Base-by-base conservation (phyloP, 108 stramenopile species). In the Cyclotella baltica region DNA sequence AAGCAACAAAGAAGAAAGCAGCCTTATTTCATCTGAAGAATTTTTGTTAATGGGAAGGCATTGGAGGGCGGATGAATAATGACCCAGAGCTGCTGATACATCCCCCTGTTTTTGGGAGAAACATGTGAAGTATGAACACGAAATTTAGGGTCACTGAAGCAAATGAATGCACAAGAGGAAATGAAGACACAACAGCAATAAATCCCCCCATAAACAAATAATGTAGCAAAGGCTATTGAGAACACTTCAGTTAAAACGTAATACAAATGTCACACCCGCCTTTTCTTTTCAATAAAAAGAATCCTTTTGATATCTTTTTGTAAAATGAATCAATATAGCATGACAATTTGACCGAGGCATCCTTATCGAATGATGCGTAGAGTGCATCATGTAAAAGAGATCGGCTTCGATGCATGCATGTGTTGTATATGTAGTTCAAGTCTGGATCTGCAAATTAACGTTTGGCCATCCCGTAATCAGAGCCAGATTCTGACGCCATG, bases 1-100 rank as follows among this genome's bases (percentile, higher is more conserved):
- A 8, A 88, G 62, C 23, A 95, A 43, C 4, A 90, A 82, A 18
- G 86, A 69, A 59, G 86, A 72, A 35, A 58, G 50, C 22, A 22
- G 4, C 1, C 22, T 43, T n/a, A 9, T 23, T 4, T 64, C 63
- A 8, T 64, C 43, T 48, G 19, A 28, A 47, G 8, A 72, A 37
- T 61, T 5, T 28, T 28, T 19, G 2, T 57, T 64, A 25, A 62
- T 58, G n/a, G 80, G 48, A 64, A 66, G 88, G 81, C 35, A 78
- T 62, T 77, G 29, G 15, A 62, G 62, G 27, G 53, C 34, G 8
- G 31, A 28, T 25, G 67, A 31, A 33, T 64, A 64, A 38, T 27
- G 25, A 20, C 46, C 38, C 20, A 64, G 1, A 0, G 63, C 63
- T 0, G 36, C 2, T 0, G 28, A 5, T 19, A 64, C 27, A 8